Evolutionary conservation across 768 basidiomycete species (phyloP), one percentile per base, ranked within the genome.

Genomic region (Daedaleopsis nitida): DNA sequence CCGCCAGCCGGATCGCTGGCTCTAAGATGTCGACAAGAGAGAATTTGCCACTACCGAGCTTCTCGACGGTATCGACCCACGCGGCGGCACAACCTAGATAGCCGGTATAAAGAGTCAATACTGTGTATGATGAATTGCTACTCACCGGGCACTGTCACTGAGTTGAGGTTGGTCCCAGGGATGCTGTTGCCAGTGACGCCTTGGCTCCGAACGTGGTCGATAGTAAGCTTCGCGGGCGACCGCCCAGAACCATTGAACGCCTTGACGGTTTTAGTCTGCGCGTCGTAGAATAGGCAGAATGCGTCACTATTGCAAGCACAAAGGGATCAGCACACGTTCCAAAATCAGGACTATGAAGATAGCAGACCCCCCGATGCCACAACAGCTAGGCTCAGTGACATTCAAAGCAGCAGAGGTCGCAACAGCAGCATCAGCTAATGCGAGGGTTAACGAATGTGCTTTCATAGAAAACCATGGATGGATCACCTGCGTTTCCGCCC

Each of bases 401-500:
- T 97, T 98, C 67, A 99, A 74, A 16, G 94, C 96, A 5, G 88
- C 95, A 52, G 95, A 91, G 2, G 87, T 89, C 27, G 97, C 97
- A 17, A 98, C 95, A 8, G 97, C 96, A 32, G 94, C 94, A 76
- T 97, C 94, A 62, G 92, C 93, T 94, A 62, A 9, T 9, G 32
- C 34, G 14, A 21, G 13, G 19, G 27, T 32, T 7, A 32, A 7
- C 27, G 7, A 7, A 32, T 32, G 27, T 32, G 27, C 27, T 32
- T 32, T 7, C 27, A 3, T 3, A 32, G 27, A 32, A 32, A 32
- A 7, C 27, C 39, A 5, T 57, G 8, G 10, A 50, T 42, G 39
- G 48, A n/a, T 35, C 70, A 92, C 93, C 96, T 67, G 96, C 96
- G 77, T 99, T 99, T 54, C 97, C 97, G 13, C 97, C 97, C 73